Base-by-base conservation (phyloP, 2,329 filamentous ascomycete genomes). In the Ceratocystis colombiana region DNA sequence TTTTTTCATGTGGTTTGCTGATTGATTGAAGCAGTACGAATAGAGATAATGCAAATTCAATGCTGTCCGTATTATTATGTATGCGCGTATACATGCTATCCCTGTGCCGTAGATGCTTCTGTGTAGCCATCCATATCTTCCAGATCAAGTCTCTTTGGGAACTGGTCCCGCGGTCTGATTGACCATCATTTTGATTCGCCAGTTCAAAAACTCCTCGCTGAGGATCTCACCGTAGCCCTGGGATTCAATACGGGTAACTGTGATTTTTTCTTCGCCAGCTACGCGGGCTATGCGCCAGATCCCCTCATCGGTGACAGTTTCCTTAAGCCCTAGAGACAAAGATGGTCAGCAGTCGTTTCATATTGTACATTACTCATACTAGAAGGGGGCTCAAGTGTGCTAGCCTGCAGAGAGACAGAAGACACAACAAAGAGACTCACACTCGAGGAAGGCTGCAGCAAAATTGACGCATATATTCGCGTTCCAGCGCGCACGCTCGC, bases 401-500 rank as follows among this genome's bases (percentile, higher is more conserved):
- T 30, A 22, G 62, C 37, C 45, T 20, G 45, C 62, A 28, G 22
- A 7, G n/a, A 7, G 8, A 17, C 17, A 17, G 30, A 3, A 59
- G 67, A 50, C 25, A 22, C 45, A 8, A 62, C 30, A 64, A 28
- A 10, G 25, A 20, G 45, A 75, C 86, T 75, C 75, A 90, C 89
- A 95, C 6, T 87, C 85, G 17, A 97, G 76, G 71, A 97, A 89
- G 0, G 77, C 80, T 1, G 84, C 85, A 1, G 90, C 85, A 76
- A 96, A 96, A 71, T 96, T 96, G 72, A 97, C 94, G 73, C 92
- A 96, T 70, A 88, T 83, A 73, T 96, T 93, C 20, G 90, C 93
- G 76, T 97, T 89, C 94, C 94, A 99, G 61, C 82, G 84, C 1
- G 79, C 79, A 37, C 83, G 83, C 0, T 87, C 85, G 8, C 81